A percentile compares a stretch with the other conserved stretches of the same genome.
These are phyloP conservation scores for Schizonepeta tenuifolia DNA, from an alignment of 257 asterid genomes.

Conservation along the genomic window DNA sequence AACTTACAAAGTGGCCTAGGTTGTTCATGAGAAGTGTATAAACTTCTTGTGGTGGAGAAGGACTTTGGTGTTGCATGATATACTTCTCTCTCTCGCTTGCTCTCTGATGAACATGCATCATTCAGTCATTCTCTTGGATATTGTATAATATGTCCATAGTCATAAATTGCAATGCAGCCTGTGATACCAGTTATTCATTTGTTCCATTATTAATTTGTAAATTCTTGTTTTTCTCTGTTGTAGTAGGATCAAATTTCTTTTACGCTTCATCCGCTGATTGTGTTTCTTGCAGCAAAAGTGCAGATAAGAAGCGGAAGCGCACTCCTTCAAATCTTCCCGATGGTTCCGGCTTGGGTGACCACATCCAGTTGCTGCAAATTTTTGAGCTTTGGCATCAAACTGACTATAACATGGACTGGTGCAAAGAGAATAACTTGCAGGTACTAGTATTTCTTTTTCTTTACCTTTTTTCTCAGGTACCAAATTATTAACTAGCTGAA, in stretches of 20 bases:
- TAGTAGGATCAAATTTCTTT: slow-evolving; percentile 15
- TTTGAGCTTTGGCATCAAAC: slow-evolving; percentile 89
- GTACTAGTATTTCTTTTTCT: too few species aligned
- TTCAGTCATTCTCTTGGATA: background rate
- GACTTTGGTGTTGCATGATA: background rate
- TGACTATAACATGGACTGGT: slow-evolving; percentile 67
- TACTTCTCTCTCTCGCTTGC: background rate
- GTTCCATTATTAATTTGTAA: background rate
- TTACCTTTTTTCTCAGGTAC: too few species aligned
- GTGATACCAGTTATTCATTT: background rate
- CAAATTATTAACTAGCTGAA: background rate
- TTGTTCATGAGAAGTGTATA: slow-evolving; percentile 12
- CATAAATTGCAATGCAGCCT: background rate
- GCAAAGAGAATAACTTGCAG: slow-evolving; percentile 90
- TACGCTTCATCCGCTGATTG: slow-evolving; percentile 14
- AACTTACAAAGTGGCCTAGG: background rate
- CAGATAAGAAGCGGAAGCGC: slow-evolving; percentile 79
- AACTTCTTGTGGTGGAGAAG: slow-evolving; percentile 13
- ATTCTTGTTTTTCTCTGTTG: background rate
- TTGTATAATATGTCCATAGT: background rate
- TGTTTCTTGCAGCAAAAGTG: slow-evolving; percentile 51
- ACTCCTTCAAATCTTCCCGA: slow-evolving; percentile 82
- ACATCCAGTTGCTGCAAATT: slow-evolving; percentile 88
- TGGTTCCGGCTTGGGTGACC: slow-evolving; percentile 97
- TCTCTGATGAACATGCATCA: background rate